Conservation (phyloP, 495 filamentous ascomycete genomes). For the Neurospora sp. region DNA sequence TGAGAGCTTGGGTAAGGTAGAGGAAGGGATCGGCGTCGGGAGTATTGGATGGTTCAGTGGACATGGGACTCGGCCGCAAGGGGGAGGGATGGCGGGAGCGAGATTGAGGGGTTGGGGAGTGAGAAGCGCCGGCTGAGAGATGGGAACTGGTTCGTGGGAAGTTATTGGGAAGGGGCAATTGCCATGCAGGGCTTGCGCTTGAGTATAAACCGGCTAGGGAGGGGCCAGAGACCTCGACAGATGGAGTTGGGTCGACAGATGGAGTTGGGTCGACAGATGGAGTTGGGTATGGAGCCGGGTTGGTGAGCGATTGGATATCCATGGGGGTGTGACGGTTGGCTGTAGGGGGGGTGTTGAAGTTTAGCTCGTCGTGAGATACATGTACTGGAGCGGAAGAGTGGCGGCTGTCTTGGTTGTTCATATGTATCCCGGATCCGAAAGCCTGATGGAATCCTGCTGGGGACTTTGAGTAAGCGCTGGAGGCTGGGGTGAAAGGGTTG, state of each 20-base stretch:
- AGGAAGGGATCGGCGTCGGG: conserved; percentile 11
- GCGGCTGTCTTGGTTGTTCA: not conserved
- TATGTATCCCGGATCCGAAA: not conserved
- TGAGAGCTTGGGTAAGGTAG: conserved; percentile 5
- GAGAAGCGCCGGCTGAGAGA: not conserved
- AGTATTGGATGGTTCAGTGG: not conserved
- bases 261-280: not conserved
- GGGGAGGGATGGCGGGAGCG: not conserved
- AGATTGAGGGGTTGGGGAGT: not conserved
- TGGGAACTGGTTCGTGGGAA: not conserved
- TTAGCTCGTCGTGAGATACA: not conserved
- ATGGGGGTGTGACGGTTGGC: not conserved
- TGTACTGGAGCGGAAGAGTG: not conserved
- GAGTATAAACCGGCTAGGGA: not conserved
- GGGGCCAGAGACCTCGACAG: not conserved
- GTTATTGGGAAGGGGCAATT: not conserved
- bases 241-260: not conserved
- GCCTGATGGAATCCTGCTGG: not conserved
- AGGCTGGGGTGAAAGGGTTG: not conserved
- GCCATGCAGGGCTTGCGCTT: not conserved
- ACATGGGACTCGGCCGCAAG: not conserved
- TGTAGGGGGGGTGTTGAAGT: not conserved
- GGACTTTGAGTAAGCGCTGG: not conserved
- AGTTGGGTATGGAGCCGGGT: not conserved
- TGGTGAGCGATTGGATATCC: not conserved